Conservation (phyloP, 2,329 filamentous ascomycete genomes). For the Microsporum ferrugineum region DNA sequence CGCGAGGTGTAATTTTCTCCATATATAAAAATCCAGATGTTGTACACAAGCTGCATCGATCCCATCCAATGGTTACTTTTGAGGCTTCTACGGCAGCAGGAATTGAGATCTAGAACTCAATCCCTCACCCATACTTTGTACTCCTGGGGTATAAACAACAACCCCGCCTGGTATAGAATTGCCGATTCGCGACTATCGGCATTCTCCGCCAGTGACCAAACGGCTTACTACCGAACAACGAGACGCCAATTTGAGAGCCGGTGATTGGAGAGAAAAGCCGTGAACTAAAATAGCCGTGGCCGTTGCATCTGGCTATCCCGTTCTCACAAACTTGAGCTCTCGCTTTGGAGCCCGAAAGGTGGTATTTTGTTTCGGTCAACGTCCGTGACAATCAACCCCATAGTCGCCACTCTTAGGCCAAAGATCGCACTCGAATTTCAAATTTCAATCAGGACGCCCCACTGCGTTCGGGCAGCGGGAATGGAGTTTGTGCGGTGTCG, state of each 20-base stretch:
- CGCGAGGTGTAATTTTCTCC: not conserved
- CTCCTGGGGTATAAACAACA: not conserved
- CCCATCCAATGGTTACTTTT: not conserved
- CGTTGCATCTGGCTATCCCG: not conserved
- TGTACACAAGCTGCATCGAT: not conserved
- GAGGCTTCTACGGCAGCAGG: not conserved
- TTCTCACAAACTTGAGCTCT: not conserved
- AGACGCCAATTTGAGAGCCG: not conserved
- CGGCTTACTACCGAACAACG: not conserved
- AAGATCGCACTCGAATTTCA: not conserved
- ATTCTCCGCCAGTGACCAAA: not conserved
- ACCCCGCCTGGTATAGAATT: not conserved
- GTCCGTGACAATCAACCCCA: not conserved
- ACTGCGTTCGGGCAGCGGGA: not conserved
- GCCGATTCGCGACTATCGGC: not conserved
- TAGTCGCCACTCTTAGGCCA: not conserved
- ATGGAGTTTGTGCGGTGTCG: not conserved
- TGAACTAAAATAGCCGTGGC: not conserved
- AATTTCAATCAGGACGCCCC: not conserved
- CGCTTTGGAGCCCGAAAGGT: not conserved
- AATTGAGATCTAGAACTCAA: not conserved
- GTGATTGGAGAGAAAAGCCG: constrained; percentile 1
- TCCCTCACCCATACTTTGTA: not conserved
- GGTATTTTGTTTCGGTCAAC: not conserved
- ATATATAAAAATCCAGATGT: not conserved